Evolutionary conservation across 192 early-diverging fungal species (phyloP).

Genomic region (Phlyctochytrium planicorne): DNA sequence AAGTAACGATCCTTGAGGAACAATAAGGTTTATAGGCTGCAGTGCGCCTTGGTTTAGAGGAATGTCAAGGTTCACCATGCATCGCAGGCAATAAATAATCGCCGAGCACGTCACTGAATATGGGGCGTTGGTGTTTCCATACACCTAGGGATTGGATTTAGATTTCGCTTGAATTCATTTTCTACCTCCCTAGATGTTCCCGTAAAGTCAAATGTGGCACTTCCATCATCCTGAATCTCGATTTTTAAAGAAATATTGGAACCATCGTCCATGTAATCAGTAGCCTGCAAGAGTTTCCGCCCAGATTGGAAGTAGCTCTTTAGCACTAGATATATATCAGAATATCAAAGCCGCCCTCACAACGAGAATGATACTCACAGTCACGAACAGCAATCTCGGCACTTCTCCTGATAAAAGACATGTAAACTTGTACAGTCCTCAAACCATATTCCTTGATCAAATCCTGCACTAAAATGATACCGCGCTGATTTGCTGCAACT

Average conservation of each 20-base stretch:
- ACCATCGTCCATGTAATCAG: slow-evolving; percentile 94
- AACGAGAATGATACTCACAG: no score
- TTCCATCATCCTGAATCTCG: slow-evolving; percentile 69
- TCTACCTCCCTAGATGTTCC: slow-evolving; percentile 73
- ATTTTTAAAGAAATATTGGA: slow-evolving; percentile 73
- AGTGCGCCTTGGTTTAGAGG: slow-evolving; percentile 96
- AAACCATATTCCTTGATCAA: slow-evolving; percentile 85
- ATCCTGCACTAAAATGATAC: slow-evolving; percentile 76
- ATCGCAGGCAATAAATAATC: slow-evolving; percentile 94
- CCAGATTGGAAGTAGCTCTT: slow-evolving; percentile 51
- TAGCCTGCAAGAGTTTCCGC: slow-evolving; percentile 36
- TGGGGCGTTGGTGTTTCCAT: slow-evolving; percentile 84
- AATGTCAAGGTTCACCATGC: slow-evolving; percentile 85
- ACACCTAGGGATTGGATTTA: slow-evolving; percentile 55
- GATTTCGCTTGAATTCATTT: not conserved
- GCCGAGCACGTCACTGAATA: slow-evolving; percentile 78
- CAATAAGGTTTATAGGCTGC: slow-evolving; percentile 74
- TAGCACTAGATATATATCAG: slow-evolving; percentile 50
- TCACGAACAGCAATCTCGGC: slow-evolving; percentile 83
- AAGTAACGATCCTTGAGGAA: slow-evolving; percentile 79
- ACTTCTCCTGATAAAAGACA: slow-evolving; percentile 86
- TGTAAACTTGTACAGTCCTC: slow-evolving; percentile 91
- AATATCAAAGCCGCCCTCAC: not conserved
- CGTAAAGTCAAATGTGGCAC: slow-evolving; percentile 88
- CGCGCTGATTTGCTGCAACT: slow-evolving; percentile 94